Percentiles rank a stretch among this genome's conserved stretches.
phyloP scores from a whole-genome alignment of 1,284 basidiomycete species.

The Blastosporella zonata region DNA sequence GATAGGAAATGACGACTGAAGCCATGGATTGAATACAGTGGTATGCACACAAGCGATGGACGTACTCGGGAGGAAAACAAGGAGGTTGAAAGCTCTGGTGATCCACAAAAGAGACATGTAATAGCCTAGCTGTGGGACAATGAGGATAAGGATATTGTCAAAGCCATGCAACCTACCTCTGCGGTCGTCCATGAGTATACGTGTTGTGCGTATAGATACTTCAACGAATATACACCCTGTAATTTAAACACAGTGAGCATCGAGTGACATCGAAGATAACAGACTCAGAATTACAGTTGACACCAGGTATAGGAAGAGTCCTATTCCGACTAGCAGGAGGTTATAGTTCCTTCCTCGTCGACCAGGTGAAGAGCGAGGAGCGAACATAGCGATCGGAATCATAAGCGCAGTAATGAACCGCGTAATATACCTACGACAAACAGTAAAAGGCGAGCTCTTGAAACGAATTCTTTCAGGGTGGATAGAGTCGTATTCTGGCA shows the following conservation, averaged over 20 bases:
- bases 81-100: slow-evolving; percentile 44
- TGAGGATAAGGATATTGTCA: not conserved
- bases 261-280: not conserved
- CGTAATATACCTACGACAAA: slow-evolving; percentile 21
- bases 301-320: slow-evolving; percentile 46
- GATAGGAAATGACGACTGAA: slow-evolving; percentile 40
- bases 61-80: slow-evolving; percentile 47
- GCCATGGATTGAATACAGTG: not conserved
- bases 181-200: slow-evolving; percentile 48
- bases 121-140: slow-evolving; percentile 37
- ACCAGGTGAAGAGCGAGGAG: slow-evolving; percentile 35
- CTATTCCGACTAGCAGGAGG: slow-evolving; percentile 42
- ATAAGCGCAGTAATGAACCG: slow-evolving; percentile 35
- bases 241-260: slow-evolving; percentile 1
- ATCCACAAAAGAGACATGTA: slow-evolving; percentile 53
- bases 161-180: slow-evolving; percentile 28
- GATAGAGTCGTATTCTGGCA: slow-evolving; percentile 14
- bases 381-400: slow-evolving; percentile 47
- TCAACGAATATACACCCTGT: slow-evolving; percentile 48
- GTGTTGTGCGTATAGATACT: slow-evolving; percentile 52
- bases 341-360: slow-evolving; percentile 40
- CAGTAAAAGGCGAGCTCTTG: slow-evolving; percentile 26
- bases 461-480: slow-evolving; percentile 19
- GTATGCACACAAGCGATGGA: not conserved
- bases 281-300: slow-evolving; percentile 35